A percentile compares a stretch with the other conserved stretches of the same genome.
These are phyloP conservation scores for Cryptosporidium baileyi DNA, from an alignment of 169 alveolate genomes.

Conservation along the genomic window DNA sequence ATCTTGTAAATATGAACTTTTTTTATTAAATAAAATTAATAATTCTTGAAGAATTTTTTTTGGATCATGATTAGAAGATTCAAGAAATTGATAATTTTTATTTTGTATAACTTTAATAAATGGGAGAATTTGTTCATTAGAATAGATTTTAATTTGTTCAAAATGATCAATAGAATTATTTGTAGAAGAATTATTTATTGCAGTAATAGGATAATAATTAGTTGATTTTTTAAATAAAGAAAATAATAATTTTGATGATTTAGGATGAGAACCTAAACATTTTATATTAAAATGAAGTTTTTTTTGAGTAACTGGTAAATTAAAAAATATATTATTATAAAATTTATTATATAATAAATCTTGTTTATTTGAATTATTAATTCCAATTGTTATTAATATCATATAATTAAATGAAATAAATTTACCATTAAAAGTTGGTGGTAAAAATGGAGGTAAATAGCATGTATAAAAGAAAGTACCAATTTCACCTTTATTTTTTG, in stretches of 20 bases:
- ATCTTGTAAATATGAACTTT: background rate
- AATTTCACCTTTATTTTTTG: background rate
- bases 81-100: background rate
- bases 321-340: background rate
- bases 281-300: constrained; percentile 33
- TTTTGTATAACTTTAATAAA: background rate
- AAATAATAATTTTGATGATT: background rate
- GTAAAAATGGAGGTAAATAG: constrained; percentile 47
- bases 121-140: background rate
- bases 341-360: no score
- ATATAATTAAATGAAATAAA: constrained; percentile 7
- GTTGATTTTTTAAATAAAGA: background rate
- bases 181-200: background rate
- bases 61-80: background rate
- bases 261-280: constrained; percentile 58
- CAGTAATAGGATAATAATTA: constrained; percentile 28
- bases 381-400: constrained; percentile 25
- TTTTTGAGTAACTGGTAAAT: constrained; percentile 7
- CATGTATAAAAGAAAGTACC: constrained; percentile 45
- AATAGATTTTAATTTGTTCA: background rate
- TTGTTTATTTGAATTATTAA: background rate
- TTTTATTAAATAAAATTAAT: background rate
- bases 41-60: background rate
- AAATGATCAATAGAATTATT: background rate
- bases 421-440: constrained; percentile 41